phyloP scores from a whole-genome alignment of 768 basidiomycete genomes.

The Amyloporia xantha region DNA sequence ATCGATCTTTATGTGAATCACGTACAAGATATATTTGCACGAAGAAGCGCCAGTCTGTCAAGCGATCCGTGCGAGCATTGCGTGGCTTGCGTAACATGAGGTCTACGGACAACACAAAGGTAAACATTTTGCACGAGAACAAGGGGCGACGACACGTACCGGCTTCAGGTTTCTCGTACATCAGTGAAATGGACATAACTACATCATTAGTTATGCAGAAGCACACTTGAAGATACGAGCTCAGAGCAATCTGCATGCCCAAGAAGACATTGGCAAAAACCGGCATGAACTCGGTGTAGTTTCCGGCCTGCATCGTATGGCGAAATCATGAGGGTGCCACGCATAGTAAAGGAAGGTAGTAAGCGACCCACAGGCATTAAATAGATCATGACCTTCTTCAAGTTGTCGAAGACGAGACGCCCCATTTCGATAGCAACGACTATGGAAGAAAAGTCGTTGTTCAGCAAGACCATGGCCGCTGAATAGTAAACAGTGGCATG shows the following conservation, averaged over 20 bases:
- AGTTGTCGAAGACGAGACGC: constrained; percentile 57
- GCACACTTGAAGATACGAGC: constrained; percentile 48
- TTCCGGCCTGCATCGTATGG: constrained; percentile 34
- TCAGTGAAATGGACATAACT: constrained; percentile 44
- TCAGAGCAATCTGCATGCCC: constrained; percentile 53
- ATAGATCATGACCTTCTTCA: constrained; percentile 50
- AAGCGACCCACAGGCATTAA: constrained; percentile 53
- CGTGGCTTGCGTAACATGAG: constrained; percentile 49
- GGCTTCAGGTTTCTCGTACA: constrained; percentile 54
- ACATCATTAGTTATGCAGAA: constrained; percentile 56
- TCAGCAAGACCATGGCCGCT: constrained; percentile 57
- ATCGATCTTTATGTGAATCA: constrained; percentile 33
- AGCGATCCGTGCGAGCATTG: constrained; percentile 46
- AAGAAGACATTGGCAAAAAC: constrained; percentile 51
- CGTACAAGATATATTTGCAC: constrained; percentile 54
- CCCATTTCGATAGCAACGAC: constrained; percentile 60
- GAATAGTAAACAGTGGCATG: constrained; percentile 8
- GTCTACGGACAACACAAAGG: constrained; percentile 19
- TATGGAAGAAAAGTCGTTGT: constrained; percentile 62
- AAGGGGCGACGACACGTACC: constrained; percentile 30
- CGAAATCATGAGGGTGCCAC: constrained; percentile 36
- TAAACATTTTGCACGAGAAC: constrained; percentile 36
- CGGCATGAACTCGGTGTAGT: constrained; percentile 52
- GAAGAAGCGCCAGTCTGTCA: constrained; percentile 47
- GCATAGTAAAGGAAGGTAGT: too few species aligned